Evolutionary conservation across 345 rosid genomes (phyloP).

Genomic region (Passiflora organensis): DNA sequence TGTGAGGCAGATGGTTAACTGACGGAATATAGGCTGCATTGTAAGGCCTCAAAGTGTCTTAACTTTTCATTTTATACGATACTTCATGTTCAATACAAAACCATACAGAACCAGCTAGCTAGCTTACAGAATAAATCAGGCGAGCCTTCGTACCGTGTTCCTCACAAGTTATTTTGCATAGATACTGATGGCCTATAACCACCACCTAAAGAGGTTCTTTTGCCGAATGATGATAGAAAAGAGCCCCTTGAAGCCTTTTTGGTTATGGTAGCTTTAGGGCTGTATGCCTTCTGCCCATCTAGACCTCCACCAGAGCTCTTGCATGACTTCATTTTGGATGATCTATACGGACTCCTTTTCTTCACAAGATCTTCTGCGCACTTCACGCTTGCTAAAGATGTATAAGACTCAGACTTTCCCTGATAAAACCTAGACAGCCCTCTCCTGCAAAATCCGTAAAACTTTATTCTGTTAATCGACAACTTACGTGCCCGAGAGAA

Average conservation of each 20-base stretch:
- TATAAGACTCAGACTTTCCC: constrained; percentile 53
- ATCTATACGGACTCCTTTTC: constrained; percentile 25
- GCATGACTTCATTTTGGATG: constrained; percentile 40
- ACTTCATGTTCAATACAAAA: not conserved
- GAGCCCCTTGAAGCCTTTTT: constrained; percentile 46
- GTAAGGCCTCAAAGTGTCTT: no score
- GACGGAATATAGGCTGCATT: no score
- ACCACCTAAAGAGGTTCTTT: constrained; percentile 18
- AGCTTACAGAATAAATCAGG: no score
- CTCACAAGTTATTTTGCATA: constrained; percentile 8
- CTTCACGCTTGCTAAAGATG: constrained; percentile 41
- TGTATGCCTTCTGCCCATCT: constrained; percentile 24
- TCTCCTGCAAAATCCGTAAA: constrained; percentile 50
- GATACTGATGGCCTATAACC: constrained; percentile 7
- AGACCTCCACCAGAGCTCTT: constrained; percentile 40
- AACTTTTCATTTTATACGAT: no score
- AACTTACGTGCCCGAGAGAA: no score
- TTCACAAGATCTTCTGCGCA: constrained; percentile 44
- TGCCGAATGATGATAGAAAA: constrained; percentile 33
- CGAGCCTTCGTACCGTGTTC: not conserved
- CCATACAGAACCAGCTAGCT: no score
- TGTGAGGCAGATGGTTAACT: no score
- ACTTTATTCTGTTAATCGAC: no score
- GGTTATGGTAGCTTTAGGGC: constrained; percentile 42
- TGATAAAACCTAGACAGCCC: constrained; percentile 50